These are phyloP conservation scores for Orbilia blumenaviensis DNA, from an alignment of 2,329 filamentous ascomycete genomes.

Conservation along the genomic window DNA sequence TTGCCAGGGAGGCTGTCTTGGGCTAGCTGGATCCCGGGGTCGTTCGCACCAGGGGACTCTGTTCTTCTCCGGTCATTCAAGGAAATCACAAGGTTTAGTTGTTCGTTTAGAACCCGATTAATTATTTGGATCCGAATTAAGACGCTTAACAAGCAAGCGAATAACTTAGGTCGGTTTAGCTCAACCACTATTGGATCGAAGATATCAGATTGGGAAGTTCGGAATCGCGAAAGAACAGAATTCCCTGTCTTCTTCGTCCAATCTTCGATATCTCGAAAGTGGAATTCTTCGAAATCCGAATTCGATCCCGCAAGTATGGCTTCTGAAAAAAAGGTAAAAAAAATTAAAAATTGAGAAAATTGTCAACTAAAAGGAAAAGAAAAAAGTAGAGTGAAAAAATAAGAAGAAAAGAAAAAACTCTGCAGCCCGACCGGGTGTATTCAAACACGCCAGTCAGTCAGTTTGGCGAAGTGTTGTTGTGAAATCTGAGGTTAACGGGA, in stretches of 20 bases:
- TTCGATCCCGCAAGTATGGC: background rate
- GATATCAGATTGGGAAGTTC: conserved; percentile 14
- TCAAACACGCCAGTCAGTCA: too few species aligned
- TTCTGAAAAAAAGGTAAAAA: too few species aligned
- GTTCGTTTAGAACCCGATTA: conserved; percentile 44
- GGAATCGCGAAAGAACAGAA: background rate
- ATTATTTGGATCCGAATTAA: conserved; percentile 54
- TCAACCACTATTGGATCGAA: background rate
- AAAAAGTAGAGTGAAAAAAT: too few species aligned
- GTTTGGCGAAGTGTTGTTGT: background rate
- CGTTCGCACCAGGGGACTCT: conserved; percentile 37
- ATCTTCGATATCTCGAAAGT: conserved; percentile 22
- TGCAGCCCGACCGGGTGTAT: background rate
- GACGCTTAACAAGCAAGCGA: conserved; percentile 53
- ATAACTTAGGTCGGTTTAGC: conserved; percentile 32
- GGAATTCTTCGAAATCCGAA: conserved; percentile 4
- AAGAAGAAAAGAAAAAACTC: too few species aligned
- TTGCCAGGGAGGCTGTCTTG: conserved; percentile 37
- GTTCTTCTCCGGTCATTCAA: conserved; percentile 43
- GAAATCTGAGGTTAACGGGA: background rate
- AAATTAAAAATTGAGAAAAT: too few species aligned
- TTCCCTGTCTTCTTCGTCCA: conserved; percentile 37
- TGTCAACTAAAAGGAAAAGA: too few species aligned
- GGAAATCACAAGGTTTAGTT: conserved; percentile 36
- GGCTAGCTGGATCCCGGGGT: conserved; percentile 32